Conservation (phyloP, 2,329 filamentous ascomycete species). For the Cadophora sp. region DNA sequence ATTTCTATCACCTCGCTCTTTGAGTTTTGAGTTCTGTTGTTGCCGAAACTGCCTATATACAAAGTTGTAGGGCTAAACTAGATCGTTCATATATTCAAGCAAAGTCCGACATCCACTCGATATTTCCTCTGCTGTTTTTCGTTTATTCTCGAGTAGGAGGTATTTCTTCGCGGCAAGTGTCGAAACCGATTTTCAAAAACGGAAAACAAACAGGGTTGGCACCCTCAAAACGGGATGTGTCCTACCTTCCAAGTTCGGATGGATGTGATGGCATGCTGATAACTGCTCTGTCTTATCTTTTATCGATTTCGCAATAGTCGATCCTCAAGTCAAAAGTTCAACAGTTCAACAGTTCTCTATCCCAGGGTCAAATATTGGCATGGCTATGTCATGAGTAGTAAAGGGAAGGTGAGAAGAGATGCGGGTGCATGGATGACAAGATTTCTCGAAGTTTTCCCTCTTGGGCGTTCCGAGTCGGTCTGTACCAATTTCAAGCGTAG, state of each 20-base stretch:
- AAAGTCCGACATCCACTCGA: too few relatives aligned
- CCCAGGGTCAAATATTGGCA: background rate
- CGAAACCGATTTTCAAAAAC: background rate
- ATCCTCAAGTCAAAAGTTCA: background rate
- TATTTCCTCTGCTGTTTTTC: background rate
- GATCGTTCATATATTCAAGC: too few relatives aligned
- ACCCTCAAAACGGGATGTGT: background rate
- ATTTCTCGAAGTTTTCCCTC: background rate
- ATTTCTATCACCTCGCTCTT: background rate
- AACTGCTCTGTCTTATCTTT: background rate
- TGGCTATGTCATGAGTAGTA: background rate
- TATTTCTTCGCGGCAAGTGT: background rate
- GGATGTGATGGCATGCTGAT: constrained; percentile 2
- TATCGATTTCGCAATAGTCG: background rate
- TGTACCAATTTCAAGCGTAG: background rate
- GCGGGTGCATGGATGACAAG: background rate
- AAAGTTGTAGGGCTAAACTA: background rate
- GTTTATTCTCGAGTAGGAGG: background rate
- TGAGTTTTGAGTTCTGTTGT: too few relatives aligned
- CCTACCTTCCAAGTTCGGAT: constrained; percentile 2
- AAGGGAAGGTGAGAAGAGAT: background rate
- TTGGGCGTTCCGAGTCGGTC: background rate
- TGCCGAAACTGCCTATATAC: background rate
- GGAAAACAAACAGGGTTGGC: background rate
- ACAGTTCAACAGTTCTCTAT: background rate